Base-by-base conservation (phyloP, 495 filamentous ascomycete genomes). In the Penicillium samsonianum region DNA sequence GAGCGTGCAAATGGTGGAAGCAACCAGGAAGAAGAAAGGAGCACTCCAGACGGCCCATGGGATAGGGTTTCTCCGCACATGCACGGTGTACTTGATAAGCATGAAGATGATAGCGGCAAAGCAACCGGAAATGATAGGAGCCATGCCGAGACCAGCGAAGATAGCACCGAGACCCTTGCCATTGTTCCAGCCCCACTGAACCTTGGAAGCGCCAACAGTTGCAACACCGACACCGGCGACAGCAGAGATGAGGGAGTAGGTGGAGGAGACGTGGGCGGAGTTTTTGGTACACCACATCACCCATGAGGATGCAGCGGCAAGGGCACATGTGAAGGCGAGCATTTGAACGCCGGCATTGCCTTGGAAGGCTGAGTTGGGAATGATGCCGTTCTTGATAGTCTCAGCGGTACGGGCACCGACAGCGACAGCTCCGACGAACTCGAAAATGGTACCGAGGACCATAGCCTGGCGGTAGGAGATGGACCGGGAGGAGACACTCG, bases 381-480 rank as follows among this genome's bases (percentile, higher is more conserved):
- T 84, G 67, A 86, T 84, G 17, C 76, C 76, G 60, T 69, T 84
- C 70, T 78, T 84, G 71, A 85, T 84, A 11, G 83, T 85, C 14
- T 82, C 80, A 8, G 84, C 81, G 6, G 82, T 84, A 49, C 82
- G 76, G 5, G 82, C 78, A 33, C 83, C 84, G 60, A 87, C 82
- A 6, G 79, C 76, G 62, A 85, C 79, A 55, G 84, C 82, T 42
- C 84, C 84, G 16, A 79, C 61, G 62, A 78, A 77, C 59, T 91
- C 89, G 73, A 88, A 84, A 52, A 88, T 70, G 41, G 82, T 80
- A 11, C 79, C 85, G 40, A 87, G 71, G n/a, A 83, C 53, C 86
- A 89, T 89, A 49, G 87, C 87, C 74, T 87, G 84, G 42, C 78
- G 51, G 60, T 85, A 80, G n/a, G 84, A 82, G 60, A 90, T 67